Percentiles rank a stretch among this genome's conserved stretches.
Conservation (phyloP, 2,329 filamentous ascomycete genomes). For the Graphilbum ipis-grandicollis region DNA sequence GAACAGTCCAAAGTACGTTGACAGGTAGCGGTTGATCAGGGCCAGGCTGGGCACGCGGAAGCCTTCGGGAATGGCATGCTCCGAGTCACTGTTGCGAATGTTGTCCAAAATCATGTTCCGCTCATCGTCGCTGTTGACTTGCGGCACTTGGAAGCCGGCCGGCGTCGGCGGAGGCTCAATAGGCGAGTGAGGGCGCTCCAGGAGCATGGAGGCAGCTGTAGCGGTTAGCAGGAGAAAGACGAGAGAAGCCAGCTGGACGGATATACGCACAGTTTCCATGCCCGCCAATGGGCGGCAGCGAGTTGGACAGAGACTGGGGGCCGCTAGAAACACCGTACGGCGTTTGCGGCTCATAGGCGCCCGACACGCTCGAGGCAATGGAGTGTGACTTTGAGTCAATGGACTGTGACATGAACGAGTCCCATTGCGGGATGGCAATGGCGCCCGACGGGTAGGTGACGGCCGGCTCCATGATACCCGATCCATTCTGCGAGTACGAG, state of each 20-base stretch:
- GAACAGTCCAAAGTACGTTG: constrained; percentile 93
- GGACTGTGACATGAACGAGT: constrained; percentile 61
- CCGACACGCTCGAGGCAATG: constrained; percentile 45
- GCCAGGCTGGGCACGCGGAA: constrained; percentile 72
- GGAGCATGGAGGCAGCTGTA: constrained; percentile 17
- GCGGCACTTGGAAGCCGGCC: constrained; percentile 53
- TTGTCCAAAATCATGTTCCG: constrained; percentile 73
- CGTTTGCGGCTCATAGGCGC: constrained; percentile 50
- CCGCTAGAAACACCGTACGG: constrained; percentile 43
- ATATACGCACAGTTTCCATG: constrained; percentile 16
- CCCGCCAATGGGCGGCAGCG: constrained; percentile 53
- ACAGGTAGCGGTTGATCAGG: constrained; percentile 78
- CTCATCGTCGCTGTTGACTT: constrained; percentile 71
- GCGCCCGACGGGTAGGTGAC: constrained; percentile 63
- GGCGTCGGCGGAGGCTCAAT: constrained; percentile 56
- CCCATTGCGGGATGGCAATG: constrained; percentile 78
- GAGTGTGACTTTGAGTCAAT: constrained; percentile 63
- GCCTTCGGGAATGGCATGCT: constrained; percentile 68
- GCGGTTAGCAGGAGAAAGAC: constrained; percentile 35
- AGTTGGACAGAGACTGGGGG: constrained; percentile 37
- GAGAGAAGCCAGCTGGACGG: not conserved
- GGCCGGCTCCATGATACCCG: constrained; percentile 59
- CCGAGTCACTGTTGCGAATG: constrained; percentile 63
- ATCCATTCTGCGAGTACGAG: constrained; percentile 52
- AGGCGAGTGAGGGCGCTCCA: constrained; percentile 48